Base-by-base conservation (phyloP, 106 monocot genomes). In the Dendrobium officinale region DNA sequence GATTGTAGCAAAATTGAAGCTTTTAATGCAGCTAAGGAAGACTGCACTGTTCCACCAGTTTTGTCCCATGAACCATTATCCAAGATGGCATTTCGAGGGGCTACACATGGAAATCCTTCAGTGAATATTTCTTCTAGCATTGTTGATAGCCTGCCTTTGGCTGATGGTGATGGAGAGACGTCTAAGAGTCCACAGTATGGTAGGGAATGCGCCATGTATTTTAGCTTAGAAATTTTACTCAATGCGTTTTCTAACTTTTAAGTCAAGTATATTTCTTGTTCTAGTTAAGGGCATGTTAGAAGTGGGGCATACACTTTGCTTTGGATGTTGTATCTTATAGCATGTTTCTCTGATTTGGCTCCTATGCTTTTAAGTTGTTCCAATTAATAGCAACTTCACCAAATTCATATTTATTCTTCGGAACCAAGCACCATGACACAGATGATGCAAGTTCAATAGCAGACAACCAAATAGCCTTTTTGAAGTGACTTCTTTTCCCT, bases 1-100 rank as follows among this genome's bases (percentile, higher is more conserved):
- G 88, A 88, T 64, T 83, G 83, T 78, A 58, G 67, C 67, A 85
- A 75, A 82, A 67, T 83, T 41, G 55, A 85, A 75, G 85, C 79
- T 73, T 18, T 86, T 48, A 83, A 66, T 49, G 58, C 22, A 42
- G 72, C 16, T 27, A 83, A 75, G 9, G 83, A 85, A 70, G 48
- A 82, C 43, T 75, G 27, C 54, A 81, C 7, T 81, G 66, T 67
- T 75, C 77, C 79, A 22, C 68, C 80, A 27, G 43, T 88, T 37
- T 85, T 88, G 76, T 88, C 88, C 74, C 88, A 88, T 84, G 88
- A 88, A 83, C 56, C 88, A 45, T 81, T 85, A 13, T 80, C 83
- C 80, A 85, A 85, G 79, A 80, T 80, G 82, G 82, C 72, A 48
- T 88, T 88, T 43, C 78, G 33, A 77, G 51, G 81, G 61, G 66